Percentiles rank a stretch among this genome's conserved stretches.
These are phyloP conservation scores for Malus hybrid DNA, from an alignment of 331 rosid species.

Conservation along the genomic window DNA sequence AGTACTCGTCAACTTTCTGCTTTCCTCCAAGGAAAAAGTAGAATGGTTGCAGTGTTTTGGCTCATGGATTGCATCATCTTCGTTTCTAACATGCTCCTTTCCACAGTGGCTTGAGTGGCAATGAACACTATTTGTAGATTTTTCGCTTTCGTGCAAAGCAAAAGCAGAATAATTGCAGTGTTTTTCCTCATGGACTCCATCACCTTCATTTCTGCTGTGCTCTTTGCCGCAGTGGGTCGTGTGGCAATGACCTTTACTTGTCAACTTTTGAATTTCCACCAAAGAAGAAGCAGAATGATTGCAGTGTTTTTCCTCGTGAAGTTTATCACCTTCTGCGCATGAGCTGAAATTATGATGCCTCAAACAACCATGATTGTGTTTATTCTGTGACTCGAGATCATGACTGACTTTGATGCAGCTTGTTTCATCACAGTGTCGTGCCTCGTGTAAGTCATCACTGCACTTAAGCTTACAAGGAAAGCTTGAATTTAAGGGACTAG, in stretches of 20 bases:
- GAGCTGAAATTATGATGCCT: conserved; percentile 4
- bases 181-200: conserved; percentile 7
- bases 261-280: conserved; percentile 2
- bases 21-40: conserved; percentile 11
- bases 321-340: background rate
- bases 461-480: conserved; percentile 17
- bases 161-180: conserved; percentile 18
- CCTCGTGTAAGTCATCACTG: conserved; percentile 11
- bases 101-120: conserved; percentile 22
- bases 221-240: conserved; percentile 20
- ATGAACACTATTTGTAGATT: background rate
- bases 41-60: conserved; percentile 20
- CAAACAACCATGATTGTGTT: conserved; percentile 14
- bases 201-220: background rate
- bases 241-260: conserved; percentile 22
- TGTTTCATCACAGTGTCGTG: conserved; percentile 33
- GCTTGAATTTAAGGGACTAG: conserved; percentile 19
- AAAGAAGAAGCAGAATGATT: conserved; percentile 10
- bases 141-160: conserved; percentile 12
- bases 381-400: conserved; percentile 25
- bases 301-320: conserved; percentile 13
- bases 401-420: conserved; percentile 13
- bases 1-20: background rate
- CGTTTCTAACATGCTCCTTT: conserved; percentile 9
- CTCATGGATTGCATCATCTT: background rate